Base-by-base conservation (phyloP, 768 basidiomycete species). In the Leccinellum luteum region DNA sequence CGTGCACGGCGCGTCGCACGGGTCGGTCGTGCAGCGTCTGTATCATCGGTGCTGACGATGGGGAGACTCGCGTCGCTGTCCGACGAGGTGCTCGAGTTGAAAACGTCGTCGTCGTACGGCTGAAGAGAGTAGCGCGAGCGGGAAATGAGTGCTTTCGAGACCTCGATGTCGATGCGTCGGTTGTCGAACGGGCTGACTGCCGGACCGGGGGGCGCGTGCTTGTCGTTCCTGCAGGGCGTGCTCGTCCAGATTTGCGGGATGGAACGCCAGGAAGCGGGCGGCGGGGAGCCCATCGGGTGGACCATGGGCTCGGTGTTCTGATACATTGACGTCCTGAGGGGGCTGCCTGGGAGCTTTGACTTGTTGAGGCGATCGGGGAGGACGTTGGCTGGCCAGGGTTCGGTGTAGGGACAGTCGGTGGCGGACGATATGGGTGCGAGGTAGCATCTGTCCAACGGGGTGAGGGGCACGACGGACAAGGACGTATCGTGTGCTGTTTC, bases 371-470 rank as follows among this genome's bases (percentile, higher is more conserved):
- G 52, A n/a, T 66, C 64, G 35, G 57, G 14, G 9, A 48, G 5
- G 25, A 13, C 43, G 4, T 21, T 43, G 32, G 48, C 44, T 12
- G 61, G 68, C 68, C 67, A 68, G 9, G 66, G 49, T 48, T 69
- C 61, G 21, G 54, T 3, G 28, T 69, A 69, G 4, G 64, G 66
- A 41, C 55, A 68, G 35, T 70, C 68, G 48, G 60, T 50, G 12
- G 8, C 15, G 17, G 68, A 56, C 4, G 64, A 51, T 1, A 63
- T 23, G 10, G 63, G 63, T 0, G 56, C 58, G 48, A 69, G 59
- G 56, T 64, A 64, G 12, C 61, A 70, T 35, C 53, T 60, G 48
- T 67, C 65, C 1, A 68, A 68, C 0, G 68, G 67, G 9, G 67
- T 67, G 38, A 69, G 67, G 12, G 65, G 68, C 34, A 58, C 13